These are phyloP conservation scores for Aquilaria agallochum DNA, from an alignment of 441 rosid genomes.

Conservation along the genomic window DNA sequence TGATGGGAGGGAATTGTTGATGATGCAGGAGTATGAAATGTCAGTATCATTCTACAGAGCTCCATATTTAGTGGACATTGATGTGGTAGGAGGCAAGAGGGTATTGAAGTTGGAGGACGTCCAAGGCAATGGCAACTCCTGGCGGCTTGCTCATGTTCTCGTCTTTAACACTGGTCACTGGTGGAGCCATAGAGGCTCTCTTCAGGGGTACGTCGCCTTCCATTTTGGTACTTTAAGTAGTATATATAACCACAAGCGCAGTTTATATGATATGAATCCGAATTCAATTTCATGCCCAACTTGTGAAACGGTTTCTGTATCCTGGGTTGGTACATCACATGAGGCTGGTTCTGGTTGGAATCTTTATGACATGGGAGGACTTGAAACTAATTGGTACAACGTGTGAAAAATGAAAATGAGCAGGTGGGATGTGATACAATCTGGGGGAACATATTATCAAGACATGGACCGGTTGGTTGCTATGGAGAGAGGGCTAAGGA, in stretches of 20 bases:
- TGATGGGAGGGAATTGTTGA: no score
- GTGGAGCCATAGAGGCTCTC: slow-evolving; percentile 79
- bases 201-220: slow-evolving; percentile 50
- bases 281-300: not conserved
- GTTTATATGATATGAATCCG: no score
- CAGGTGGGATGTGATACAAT: slow-evolving; percentile 95
- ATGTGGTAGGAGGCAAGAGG: slow-evolving; percentile 52
- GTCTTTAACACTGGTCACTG: slow-evolving; percentile 90
- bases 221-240: not conserved
- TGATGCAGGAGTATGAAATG: slow-evolving; percentile 65
- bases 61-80: slow-evolving; percentile 87
- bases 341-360: not conserved
- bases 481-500: slow-evolving; percentile 65
- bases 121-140: slow-evolving; percentile 48
- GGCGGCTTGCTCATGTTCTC: slow-evolving; percentile 65
- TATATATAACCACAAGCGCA: no score
- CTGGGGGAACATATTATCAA: slow-evolving; percentile 56
- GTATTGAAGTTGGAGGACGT: slow-evolving; percentile 65
- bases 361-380: not conserved
- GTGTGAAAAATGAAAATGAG: slow-evolving; percentile 6
- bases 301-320: not conserved
- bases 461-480: slow-evolving; percentile 90
- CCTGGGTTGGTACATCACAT: not conserved
- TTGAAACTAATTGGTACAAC: not conserved
- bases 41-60: slow-evolving; percentile 68